Conservation (phyloP, 169 alveolate genomes). For the Plasmodium cynomolgi region DNA sequence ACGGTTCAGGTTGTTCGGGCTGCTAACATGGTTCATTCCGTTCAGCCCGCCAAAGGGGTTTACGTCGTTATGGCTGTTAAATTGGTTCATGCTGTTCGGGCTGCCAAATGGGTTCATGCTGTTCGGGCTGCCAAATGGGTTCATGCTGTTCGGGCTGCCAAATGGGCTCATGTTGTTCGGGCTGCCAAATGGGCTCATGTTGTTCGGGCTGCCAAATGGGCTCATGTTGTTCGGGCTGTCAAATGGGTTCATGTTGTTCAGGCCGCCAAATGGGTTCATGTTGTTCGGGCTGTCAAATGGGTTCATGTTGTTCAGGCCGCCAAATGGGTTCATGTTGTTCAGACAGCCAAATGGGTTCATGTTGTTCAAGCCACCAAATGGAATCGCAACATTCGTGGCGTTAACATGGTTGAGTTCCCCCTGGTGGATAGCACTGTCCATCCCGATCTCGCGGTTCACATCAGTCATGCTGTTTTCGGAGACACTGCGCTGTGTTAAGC, state of each 20-base stretch:
- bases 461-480: background rate
- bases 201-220: background rate
- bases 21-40: no score
- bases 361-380: background rate
- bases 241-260: background rate
- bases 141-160: background rate
- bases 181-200: background rate
- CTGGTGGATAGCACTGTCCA: background rate
- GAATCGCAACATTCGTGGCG: background rate
- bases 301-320: background rate
- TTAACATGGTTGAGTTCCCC: background rate
- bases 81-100: background rate
- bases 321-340: background rate
- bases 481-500: background rate
- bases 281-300: background rate
- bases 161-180: background rate
- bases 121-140: no score
- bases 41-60: background rate
- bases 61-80: no score
- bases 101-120: no score
- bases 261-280: background rate
- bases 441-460: background rate
- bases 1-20: background rate
- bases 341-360: background rate
- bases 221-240: background rate